Evolutionary conservation across 495 filamentous ascomycete species (phyloP).

Genomic region (Podospora sp.): DNA sequence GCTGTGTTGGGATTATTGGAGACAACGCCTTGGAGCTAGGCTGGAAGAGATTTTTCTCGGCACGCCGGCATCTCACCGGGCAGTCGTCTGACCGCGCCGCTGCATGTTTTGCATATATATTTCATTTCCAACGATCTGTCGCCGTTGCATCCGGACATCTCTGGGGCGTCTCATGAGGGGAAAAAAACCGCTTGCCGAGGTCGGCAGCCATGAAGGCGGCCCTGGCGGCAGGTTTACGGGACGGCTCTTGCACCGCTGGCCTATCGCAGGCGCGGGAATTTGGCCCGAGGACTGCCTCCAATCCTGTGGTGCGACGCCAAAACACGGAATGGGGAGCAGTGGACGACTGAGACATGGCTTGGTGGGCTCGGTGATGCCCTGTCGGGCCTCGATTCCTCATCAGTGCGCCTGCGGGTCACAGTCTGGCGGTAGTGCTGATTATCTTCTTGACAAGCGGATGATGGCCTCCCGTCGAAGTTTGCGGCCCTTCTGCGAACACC

Average conservation of each 20-base stretch:
- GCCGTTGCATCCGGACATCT: conserved; percentile 9
- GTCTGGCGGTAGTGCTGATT: too few species aligned
- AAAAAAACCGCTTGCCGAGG: conserved; percentile 11
- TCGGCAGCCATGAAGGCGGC: conserved; percentile 17
- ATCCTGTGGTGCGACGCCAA: conserved; percentile 17
- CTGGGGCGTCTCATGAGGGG: background rate
- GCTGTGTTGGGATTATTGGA: background rate
- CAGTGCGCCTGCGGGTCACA: background rate
- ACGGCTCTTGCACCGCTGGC: background rate
- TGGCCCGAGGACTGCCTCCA: background rate
- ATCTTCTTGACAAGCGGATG: background rate
- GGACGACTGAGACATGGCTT: conserved; percentile 10
- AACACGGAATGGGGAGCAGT: background rate
- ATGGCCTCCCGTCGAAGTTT: background rate
- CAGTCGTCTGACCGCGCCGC: conserved; percentile 8
- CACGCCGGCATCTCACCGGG: background rate
- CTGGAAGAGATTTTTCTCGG: background rate
- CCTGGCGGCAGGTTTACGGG: background rate
- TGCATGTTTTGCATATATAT: conserved; percentile 19
- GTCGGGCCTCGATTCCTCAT: conserved; percentile 16
- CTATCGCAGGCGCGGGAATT: background rate
- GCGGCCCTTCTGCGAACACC: background rate
- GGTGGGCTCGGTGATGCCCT: conserved; percentile 13
- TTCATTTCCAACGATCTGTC: conserved; percentile 13
- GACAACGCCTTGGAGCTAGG: too few species aligned